These are phyloP conservation scores for Aspergillus tubingensis DNA, from an alignment of 2,329 filamentous ascomycete species.

Conservation along the genomic window DNA sequence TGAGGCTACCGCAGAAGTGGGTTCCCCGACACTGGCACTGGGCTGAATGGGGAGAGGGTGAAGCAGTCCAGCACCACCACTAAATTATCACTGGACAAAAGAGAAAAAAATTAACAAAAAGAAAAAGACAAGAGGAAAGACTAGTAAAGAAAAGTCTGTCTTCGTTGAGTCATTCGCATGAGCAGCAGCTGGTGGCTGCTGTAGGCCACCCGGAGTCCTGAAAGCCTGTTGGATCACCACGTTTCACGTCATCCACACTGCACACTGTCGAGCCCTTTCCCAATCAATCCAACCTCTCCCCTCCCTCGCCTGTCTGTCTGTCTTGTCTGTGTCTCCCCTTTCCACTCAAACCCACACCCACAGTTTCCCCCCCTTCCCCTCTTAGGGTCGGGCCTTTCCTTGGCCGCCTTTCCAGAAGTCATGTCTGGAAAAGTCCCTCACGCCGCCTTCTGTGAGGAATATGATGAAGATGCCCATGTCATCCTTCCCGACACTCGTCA, in stretches of 20 bases:
- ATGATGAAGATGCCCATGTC: constrained; percentile 47
- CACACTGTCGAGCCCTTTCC: constrained; percentile 19
- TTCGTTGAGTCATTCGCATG: constrained; percentile 25
- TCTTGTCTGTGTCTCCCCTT: too few relatives aligned
- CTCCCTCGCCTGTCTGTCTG: constrained; percentile 11
- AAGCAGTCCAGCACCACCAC: constrained; percentile 10
- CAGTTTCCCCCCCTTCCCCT: neutral
- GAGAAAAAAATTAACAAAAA: constrained; percentile 7
- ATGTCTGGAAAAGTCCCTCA: constrained; percentile 44
- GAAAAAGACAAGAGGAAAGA: constrained; percentile 5
- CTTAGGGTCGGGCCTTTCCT: constrained; percentile 17
- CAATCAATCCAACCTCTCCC: constrained; percentile 24
- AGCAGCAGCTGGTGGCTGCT: constrained; percentile 26
- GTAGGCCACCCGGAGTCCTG: constrained; percentile 21
- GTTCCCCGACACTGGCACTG: constrained; percentile 17
- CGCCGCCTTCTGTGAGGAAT: constrained; percentile 52
- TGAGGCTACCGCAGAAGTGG: constrained; percentile 19
- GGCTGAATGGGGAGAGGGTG: constrained; percentile 12
- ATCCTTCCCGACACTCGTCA: constrained; percentile 50
- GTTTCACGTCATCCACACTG: constrained; percentile 30
- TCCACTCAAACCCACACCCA: neutral
- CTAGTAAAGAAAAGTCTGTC: constrained; percentile 16
- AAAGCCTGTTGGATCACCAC: constrained; percentile 30
- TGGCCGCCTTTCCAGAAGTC: constrained; percentile 31
- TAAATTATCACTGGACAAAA: constrained; percentile 9